Conservation (phyloP, 257 asterid species). For the Nicotiana benthamiana region DNA sequence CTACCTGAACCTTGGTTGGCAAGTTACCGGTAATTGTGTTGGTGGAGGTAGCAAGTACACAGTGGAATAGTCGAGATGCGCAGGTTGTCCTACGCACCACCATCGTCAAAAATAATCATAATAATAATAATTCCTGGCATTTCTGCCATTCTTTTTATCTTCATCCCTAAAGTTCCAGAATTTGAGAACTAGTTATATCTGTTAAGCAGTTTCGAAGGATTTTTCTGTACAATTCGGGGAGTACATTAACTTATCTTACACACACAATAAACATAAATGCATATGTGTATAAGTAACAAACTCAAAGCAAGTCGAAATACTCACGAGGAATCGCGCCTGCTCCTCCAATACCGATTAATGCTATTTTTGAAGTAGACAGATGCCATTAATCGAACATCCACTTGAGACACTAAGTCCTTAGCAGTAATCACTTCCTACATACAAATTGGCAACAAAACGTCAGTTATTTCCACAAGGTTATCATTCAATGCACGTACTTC, state of each 20-base stretch:
- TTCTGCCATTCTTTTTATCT: neutral
- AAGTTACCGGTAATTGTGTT: too few relatives aligned
- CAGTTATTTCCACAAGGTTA: neutral
- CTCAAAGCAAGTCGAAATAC: conserved; percentile 16
- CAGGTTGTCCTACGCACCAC: too few relatives aligned
- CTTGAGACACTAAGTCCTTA: conserved; percentile 58
- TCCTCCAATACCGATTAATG: conserved; percentile 84
- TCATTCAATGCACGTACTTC: conserved; percentile 2
- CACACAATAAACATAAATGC: neutral
- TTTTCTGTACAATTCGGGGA: neutral
- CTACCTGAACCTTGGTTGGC: too few relatives aligned
- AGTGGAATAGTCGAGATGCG: too few relatives aligned
- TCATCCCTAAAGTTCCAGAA: neutral
- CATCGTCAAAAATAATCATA: too few relatives aligned
- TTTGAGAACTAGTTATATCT: neutral
- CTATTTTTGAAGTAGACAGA: conserved; percentile 84
- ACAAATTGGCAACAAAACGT: neutral
- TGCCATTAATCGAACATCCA: conserved; percentile 82
- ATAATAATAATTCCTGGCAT: too few relatives aligned
- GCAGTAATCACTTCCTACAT: conserved; percentile 80
- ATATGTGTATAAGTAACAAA: neutral
- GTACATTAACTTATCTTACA: neutral
- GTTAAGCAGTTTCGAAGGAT: neutral
- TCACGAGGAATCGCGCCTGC: conserved; percentile 67
- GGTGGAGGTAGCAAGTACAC: too few relatives aligned